phyloP scores from a whole-genome alignment of 306 rosid species.

The Bauhinia variegata region DNA sequence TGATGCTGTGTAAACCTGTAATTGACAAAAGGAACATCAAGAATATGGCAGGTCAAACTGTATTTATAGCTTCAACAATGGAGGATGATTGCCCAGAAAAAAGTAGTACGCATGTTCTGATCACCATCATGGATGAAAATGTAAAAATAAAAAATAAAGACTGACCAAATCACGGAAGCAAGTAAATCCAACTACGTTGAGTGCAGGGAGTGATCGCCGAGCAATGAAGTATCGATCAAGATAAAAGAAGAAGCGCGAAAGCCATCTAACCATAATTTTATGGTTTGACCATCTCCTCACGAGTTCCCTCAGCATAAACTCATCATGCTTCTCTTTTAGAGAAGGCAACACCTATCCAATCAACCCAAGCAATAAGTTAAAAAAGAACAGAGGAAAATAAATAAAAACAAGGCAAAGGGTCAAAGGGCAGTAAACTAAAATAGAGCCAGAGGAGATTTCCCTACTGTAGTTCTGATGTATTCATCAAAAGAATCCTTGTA shows the following conservation, averaged over 20 bases:
- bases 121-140: too few species aligned
- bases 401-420: neutral
- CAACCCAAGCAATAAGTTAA: neutral
- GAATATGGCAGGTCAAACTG: too few species aligned
- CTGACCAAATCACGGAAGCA: slow-evolving; percentile 53
- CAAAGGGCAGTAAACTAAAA: neutral
- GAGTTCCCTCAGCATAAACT: slow-evolving; percentile 59
- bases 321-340: slow-evolving; percentile 56
- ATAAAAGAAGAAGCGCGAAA: slow-evolving; percentile 47
- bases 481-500: slow-evolving; percentile 48
- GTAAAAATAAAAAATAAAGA: too few species aligned
- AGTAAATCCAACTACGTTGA: slow-evolving; percentile 42
- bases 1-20: too few species aligned
- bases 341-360: too few species aligned
- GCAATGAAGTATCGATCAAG: slow-evolving; percentile 50
- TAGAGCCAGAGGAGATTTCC: slow-evolving; percentile 5
- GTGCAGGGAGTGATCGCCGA: slow-evolving; percentile 39
- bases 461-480: slow-evolving; percentile 40
- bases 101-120: too few species aligned
- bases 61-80: too few species aligned
- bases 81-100: too few species aligned
- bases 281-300: slow-evolving; percentile 56
- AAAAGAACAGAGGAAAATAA: neutral
- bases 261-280: slow-evolving; percentile 52
- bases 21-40: too few species aligned